Conservation (phyloP, 202 grass and related monocot species). For the Saccharum hybrid region DNA sequence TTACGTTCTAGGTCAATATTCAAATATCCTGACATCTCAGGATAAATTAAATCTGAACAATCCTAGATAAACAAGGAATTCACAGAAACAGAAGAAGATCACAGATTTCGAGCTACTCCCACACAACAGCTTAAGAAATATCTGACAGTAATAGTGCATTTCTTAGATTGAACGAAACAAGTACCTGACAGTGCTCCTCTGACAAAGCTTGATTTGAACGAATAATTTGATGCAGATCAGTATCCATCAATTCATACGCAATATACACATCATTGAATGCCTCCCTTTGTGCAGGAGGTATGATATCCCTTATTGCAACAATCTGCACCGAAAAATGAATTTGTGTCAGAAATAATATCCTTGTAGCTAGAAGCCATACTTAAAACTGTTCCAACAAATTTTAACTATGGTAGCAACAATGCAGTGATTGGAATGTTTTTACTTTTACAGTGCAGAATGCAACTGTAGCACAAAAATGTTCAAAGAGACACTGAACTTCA, state of each 20-base stretch:
- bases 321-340: conserved; percentile 56
- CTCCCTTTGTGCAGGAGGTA: conserved; percentile 67
- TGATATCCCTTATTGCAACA: conserved; percentile 97
- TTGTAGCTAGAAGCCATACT: conserved; percentile 17
- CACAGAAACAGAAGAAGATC: conserved; percentile 9
- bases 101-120: background rate
- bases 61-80: conserved; percentile 24
- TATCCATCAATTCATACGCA: conserved; percentile 95
- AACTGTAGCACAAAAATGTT: background rate
- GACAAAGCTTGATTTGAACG: conserved; percentile 97
- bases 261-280: conserved; percentile 93
- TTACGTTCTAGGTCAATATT: conserved; percentile 37
- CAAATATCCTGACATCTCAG: background rate
- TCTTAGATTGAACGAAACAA: conserved; percentile 18
- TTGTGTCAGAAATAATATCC: conserved; percentile 8
- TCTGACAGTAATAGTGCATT: background rate
- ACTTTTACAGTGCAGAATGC: background rate
- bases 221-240: conserved; percentile 98
- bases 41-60: conserved; percentile 25
- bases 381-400: conserved; percentile 20
- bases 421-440: background rate
- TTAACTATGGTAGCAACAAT: background rate
- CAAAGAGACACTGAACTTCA: background rate
- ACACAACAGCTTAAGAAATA: background rate
- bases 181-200: conserved; percentile 91